phyloP scores from a whole-genome alignment of 768 basidiomycete species.

The Steccherinum ochraceum region DNA sequence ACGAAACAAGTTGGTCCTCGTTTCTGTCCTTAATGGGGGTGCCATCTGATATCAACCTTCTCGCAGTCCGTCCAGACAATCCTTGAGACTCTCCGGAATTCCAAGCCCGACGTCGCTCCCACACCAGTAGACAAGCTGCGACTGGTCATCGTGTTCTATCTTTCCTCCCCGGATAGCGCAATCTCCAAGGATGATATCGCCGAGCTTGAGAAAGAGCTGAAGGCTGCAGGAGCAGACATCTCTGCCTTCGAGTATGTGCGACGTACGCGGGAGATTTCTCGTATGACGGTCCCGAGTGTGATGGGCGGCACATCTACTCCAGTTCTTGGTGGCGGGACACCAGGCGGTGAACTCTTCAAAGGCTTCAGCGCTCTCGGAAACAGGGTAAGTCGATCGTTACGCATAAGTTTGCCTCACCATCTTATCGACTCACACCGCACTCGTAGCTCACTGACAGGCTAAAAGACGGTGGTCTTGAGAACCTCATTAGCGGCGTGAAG shows the following conservation, averaged over 20 bases:
- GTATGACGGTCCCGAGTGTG: slow-evolving; percentile 77
- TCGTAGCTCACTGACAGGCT: slow-evolving; percentile 85
- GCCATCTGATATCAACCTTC: neutral
- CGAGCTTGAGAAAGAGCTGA: slow-evolving; percentile 85
- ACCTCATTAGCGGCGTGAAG: slow-evolving; percentile 94
- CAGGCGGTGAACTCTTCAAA: slow-evolving; percentile 85
- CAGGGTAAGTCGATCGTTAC: slow-evolving; percentile 46
- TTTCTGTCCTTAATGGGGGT: neutral
- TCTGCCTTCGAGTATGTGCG: slow-evolving; percentile 90
- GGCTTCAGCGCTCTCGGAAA: slow-evolving; percentile 92
- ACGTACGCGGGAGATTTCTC: slow-evolving; percentile 82
- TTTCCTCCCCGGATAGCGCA: slow-evolving; percentile 57
- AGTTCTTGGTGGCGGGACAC: slow-evolving; percentile 52
- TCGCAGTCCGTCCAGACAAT: slow-evolving; percentile 67
- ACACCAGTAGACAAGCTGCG: slow-evolving; percentile 85
- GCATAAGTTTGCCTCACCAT: neutral
- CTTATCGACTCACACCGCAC: neutral
- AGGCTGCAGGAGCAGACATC: slow-evolving; percentile 72
- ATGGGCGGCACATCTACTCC: slow-evolving; percentile 46
- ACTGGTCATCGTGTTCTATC: slow-evolving; percentile 90
- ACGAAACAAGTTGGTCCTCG: slow-evolving; percentile 60
- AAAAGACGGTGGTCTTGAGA: slow-evolving; percentile 95
- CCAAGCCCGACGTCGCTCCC: slow-evolving; percentile 59
- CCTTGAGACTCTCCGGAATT: slow-evolving; percentile 78
- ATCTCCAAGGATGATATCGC: slow-evolving; percentile 83